phyloP scores from a whole-genome alignment of 345 rosid species.

The Pelargonium nanum region DNA sequence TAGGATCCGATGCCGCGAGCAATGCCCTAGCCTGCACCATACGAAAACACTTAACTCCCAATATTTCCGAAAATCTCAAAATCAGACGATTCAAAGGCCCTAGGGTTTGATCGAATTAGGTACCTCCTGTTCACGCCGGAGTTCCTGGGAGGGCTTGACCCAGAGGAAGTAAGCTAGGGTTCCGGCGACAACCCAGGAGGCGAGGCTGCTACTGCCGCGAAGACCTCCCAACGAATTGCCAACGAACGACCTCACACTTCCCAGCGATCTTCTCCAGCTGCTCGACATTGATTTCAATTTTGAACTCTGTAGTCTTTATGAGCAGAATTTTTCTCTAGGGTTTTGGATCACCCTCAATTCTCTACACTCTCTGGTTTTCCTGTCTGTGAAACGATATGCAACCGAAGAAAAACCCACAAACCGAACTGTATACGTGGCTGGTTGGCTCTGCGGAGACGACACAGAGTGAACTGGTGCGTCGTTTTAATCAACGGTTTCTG shows the following conservation, averaged over 20 bases:
- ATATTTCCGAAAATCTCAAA: neutral
- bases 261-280: conserved; percentile 55
- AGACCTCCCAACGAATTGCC: conserved; percentile 85
- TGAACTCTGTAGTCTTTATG: neutral
- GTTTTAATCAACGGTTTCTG: too few relatives aligned
- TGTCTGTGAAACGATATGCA: too few relatives aligned
- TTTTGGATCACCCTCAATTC: neutral
- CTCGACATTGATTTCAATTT: conserved; percentile 26
- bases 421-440: too few relatives aligned
- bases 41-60: neutral
- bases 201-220: conserved; percentile 56
- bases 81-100: too few relatives aligned
- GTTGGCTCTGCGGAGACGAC: too few relatives aligned
- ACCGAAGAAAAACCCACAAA: too few relatives aligned
- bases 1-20: conserved; percentile 59
- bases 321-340: neutral
- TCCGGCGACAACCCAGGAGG: conserved; percentile 92
- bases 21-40: conserved; percentile 53
- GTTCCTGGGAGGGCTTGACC: conserved; percentile 89
- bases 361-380: too few relatives aligned
- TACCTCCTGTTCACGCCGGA: conserved; percentile 72
- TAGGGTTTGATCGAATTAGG: neutral
- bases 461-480: too few relatives aligned
- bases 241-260: conserved; percentile 56
- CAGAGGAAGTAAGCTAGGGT: conserved; percentile 86